Base-by-base conservation (phyloP, 2,329 filamentous ascomycete genomes). In the Metarhizium brunneum region DNA sequence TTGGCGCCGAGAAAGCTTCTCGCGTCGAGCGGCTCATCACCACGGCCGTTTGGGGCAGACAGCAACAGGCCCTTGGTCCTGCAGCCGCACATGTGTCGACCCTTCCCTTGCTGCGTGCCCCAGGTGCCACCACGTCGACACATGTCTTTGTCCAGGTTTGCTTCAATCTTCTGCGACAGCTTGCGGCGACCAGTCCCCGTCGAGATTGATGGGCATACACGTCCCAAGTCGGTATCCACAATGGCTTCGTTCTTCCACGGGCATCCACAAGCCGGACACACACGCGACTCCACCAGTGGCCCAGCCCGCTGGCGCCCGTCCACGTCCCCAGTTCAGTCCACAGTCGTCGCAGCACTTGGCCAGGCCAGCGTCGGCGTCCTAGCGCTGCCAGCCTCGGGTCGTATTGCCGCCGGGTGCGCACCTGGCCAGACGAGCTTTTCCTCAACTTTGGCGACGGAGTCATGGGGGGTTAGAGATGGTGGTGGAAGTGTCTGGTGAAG, bases 291-390 rank as follows among this genome's bases (percentile, higher is more conserved):
- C 50, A 53, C 50, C 50, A 18, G 48, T 50, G 54, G 54, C 54
- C 50, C 54, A 53, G 35, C 54, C 45, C 45, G 54, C 51, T 53
- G 54, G 45, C 52, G 43, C 45, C 52, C 45, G 45, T 38, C 50
- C 14, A 36, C 47, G 6, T 50, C 20, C 14, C 47, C 25, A n/a
- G 6, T 14, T 40, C 49, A 14, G 25, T 25, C 25, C 25, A 25
- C 25, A n/a, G n/a, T 16, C 32, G 49, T 16, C 7, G 49, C 18
- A 25, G 25, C 40, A 42, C 6, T 42, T 42, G 18, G 16, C 43
- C n/a, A 20, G 16, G 43, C 18, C 25, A 25, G 14, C 43, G 18
- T 47, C 43, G 25, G 25, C 18, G 10, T 8, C 10, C 6, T 6
- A 6, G 14, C 16, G n/a, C 14, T 43, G 14, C 40, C 40, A 18